Conservation (phyloP, 1,284 basidiomycete species). For the Ceratobasidium sp. region DNA sequence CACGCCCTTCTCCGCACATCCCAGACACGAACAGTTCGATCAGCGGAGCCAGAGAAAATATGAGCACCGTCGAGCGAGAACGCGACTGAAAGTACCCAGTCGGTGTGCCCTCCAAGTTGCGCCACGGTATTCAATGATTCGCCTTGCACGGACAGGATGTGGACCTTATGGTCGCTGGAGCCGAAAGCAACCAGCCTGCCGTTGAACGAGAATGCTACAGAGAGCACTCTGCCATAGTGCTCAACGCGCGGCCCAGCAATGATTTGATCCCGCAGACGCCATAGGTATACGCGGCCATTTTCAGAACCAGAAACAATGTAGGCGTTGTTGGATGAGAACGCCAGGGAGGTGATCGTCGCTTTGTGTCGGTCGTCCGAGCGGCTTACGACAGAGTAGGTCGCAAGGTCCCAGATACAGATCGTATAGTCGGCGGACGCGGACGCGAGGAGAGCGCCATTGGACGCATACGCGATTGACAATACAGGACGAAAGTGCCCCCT, state of each 20-base stretch:
- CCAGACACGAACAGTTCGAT: slow-evolving; percentile 40
- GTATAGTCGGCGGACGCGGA: slow-evolving; percentile 35
- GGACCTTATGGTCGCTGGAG: slow-evolving; percentile 21
- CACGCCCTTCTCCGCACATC: neutral
- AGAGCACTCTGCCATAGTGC: slow-evolving; percentile 12
- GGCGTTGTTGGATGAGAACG: slow-evolving; percentile 38
- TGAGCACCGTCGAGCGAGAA: slow-evolving; percentile 28
- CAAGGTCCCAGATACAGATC: slow-evolving; percentile 7
- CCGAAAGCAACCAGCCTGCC: slow-evolving; percentile 24
- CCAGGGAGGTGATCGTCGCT: neutral
- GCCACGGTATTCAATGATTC: neutral
- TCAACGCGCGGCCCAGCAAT: neutral
- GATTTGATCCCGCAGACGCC: slow-evolving; percentile 20
- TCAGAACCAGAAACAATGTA: slow-evolving; percentile 34
- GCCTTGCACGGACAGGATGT: neutral
- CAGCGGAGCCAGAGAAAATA: slow-evolving; percentile 40
- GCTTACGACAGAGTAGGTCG: neutral
- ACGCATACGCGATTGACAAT: slow-evolving; percentile 13
- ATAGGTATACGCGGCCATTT: slow-evolving; percentile 29
- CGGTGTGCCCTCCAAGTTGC: neutral
- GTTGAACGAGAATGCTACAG: slow-evolving; percentile 19
- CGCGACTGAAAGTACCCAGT: slow-evolving; percentile 26
- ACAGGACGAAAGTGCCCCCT: slow-evolving; percentile 6
- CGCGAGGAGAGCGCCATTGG: slow-evolving; percentile 7
- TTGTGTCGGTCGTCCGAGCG: slow-evolving; percentile 21